Conservation (phyloP, 2,329 filamentous ascomycete genomes). For the Fusarium liriodendri region DNA sequence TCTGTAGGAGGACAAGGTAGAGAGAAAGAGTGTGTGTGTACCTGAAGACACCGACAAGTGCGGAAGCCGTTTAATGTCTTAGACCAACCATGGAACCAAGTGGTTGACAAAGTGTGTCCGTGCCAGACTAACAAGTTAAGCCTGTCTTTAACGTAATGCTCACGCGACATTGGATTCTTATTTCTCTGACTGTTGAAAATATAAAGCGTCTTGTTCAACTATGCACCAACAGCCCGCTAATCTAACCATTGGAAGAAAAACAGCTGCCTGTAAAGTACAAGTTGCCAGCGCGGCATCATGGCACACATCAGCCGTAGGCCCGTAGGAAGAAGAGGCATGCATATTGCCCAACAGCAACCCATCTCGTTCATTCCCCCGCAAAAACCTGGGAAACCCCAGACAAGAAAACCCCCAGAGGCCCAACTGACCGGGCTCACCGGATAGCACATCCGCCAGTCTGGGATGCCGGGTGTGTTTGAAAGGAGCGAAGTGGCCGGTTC, state of each 20-base stretch:
- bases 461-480: conserved; percentile 19
- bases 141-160: not conserved
- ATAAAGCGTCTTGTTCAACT: conserved; percentile 1
- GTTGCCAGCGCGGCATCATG: not conserved
- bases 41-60: not conserved
- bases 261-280: not conserved
- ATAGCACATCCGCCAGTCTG: conserved; percentile 27
- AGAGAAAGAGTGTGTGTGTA: not conserved
- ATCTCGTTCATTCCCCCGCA: conserved; percentile 12
- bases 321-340: not conserved
- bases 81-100: not conserved
- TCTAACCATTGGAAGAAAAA: not conserved
- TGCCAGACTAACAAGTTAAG: not conserved
- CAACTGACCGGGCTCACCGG: conserved; percentile 24
- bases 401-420: not conserved
- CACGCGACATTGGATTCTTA: not conserved
- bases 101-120: not conserved
- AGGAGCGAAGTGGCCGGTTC: conserved; percentile 3
- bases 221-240: not conserved
- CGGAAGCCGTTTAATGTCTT: not conserved
- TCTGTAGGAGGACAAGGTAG: not conserved
- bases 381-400: conserved; percentile 2
- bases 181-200: not conserved
- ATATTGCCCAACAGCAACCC: not conserved
- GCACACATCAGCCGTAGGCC: not conserved